Conservation (phyloP, 108 stramenopile genomes). For the Cylindrotheca closterium region DNA sequence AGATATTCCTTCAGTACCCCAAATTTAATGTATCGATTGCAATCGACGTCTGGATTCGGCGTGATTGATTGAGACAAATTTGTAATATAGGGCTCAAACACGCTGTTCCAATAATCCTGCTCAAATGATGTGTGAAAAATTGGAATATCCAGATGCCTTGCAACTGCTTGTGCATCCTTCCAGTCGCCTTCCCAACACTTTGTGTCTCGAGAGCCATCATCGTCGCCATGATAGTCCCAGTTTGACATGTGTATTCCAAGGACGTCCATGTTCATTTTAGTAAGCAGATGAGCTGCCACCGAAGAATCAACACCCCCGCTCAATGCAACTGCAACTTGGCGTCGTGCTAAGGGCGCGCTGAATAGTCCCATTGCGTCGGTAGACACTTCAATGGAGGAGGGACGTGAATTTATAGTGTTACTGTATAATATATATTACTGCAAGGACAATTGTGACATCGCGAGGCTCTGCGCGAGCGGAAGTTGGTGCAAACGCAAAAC, state of each 20-base stretch:
- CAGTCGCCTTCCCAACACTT: slow-evolving; percentile 73
- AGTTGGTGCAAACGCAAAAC: too few relatives aligned
- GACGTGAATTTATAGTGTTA: too few relatives aligned
- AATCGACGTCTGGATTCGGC: slow-evolving; percentile 92
- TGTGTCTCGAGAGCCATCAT: slow-evolving; percentile 26
- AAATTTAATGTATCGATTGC: slow-evolving; percentile 94
- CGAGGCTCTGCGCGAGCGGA: too few relatives aligned
- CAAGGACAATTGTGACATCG: too few relatives aligned
- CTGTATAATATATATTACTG: too few relatives aligned
- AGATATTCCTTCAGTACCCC: slow-evolving; percentile 80
- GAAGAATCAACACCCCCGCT: slow-evolving; percentile 97
- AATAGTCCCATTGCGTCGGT: neutral
- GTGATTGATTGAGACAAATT: slow-evolving; percentile 48
- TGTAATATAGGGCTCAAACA: slow-evolving; percentile 89
- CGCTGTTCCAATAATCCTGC: slow-evolving; percentile 89
- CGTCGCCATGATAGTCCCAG: slow-evolving; percentile 81
- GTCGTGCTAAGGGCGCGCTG: neutral
- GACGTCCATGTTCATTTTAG: slow-evolving; percentile 21
- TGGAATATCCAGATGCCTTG: slow-evolving; percentile 72
- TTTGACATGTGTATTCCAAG: slow-evolving; percentile 87
- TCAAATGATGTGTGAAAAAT: slow-evolving; percentile 75
- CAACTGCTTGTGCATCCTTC: slow-evolving; percentile 80
- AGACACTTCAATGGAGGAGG: too few relatives aligned
- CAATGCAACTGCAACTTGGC: slow-evolving; percentile 84
- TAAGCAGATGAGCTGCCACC: slow-evolving; percentile 83